Evolutionary conservation across 2,329 filamentous ascomycete genomes (phyloP), one percentile per base, ranked within the genome.

Genomic region (Alternaria dauci): DNA sequence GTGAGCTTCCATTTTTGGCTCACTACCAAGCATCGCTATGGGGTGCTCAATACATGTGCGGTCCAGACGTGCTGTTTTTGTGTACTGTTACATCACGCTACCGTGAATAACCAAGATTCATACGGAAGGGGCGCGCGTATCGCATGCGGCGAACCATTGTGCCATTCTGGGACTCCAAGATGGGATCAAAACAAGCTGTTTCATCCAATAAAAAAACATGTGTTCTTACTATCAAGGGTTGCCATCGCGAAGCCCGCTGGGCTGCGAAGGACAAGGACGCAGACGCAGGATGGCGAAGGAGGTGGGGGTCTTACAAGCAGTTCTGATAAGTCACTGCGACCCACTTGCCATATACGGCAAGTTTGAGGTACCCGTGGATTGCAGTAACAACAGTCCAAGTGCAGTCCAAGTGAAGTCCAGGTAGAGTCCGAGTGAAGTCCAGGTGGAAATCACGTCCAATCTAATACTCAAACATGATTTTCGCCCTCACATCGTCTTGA

Each of bases 291-390:
- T 30, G 28, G 28, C 28, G 28, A 30, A 11, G 20, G 20, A 23
- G 26, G 7, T 9, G 41, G 23, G 25, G 42, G 23, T 23, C 14
- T 44, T 8, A 12, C 8, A 20, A 38, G 20, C 32, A 8, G 30
- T 25, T 25, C 16, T 50, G 46, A 38, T 50, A 36, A 30, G 46
- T 18, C 23, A 16, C 8, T 8, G 14, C 8, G 16, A 26, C 46
- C 52, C 39, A 52, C 52, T 56, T 59, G 4, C 51, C 18, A 34
- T 16, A 52, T 51, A 39, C 14, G 46, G 32, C 32, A 51, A 20
- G 20, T 46, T 26, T 5, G 8, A 6, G 23, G 28, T 23, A 41
- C 26, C 18, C 34, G 52, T 55, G 14, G 57, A 51, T 46, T n/a
- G 6, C 7, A 4, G 46, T 32, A 26, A 32, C n/a, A n/a, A 25